Evolutionary conservation across 805 yeast genomes (phyloP).

Genomic region (Yamadazyma philogaea): DNA sequence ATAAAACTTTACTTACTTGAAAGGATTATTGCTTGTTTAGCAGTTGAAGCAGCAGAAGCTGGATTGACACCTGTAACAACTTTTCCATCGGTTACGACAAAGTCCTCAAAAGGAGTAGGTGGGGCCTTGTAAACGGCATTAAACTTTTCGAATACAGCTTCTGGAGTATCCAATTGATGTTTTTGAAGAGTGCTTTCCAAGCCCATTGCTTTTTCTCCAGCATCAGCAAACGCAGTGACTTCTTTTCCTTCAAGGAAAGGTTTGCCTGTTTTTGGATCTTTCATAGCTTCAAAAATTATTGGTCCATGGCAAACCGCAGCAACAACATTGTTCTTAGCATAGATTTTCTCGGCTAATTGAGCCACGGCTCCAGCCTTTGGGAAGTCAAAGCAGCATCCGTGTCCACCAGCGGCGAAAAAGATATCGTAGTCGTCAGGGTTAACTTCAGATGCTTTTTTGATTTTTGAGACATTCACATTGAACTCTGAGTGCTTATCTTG

Average conservation of each 20-base stretch:
- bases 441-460: constrained; percentile 49
- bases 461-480: constrained; percentile 32
- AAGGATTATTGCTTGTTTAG: constrained; percentile 21
- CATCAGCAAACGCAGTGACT: constrained; percentile 59
- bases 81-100: constrained; percentile 52
- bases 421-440: constrained; percentile 48
- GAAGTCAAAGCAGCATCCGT: constrained; percentile 58
- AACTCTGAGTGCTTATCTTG: constrained; percentile 39
- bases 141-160: constrained; percentile 32
- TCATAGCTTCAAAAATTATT: constrained; percentile 50
- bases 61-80: constrained; percentile 69
- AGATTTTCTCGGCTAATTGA: constrained; percentile 44
- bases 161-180: constrained; percentile 32
- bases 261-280: constrained; percentile 40
- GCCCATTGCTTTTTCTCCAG: constrained; percentile 43
- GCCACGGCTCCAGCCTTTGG: constrained; percentile 50
- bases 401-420: constrained; percentile 66
- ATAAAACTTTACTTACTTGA: constrained; percentile 1
- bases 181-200: constrained; percentile 20
- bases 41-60: constrained; percentile 50
- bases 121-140: constrained; percentile 49
- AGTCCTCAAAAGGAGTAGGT: constrained; percentile 50
- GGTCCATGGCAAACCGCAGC: constrained; percentile 72
- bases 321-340: constrained; percentile 51
- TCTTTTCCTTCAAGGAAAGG: constrained; percentile 49